A percentile compares a stretch with the other conserved stretches of the same genome.
Conservation (phyloP, 345 rosid genomes). For the Eucalyptus viminalis region DNA sequence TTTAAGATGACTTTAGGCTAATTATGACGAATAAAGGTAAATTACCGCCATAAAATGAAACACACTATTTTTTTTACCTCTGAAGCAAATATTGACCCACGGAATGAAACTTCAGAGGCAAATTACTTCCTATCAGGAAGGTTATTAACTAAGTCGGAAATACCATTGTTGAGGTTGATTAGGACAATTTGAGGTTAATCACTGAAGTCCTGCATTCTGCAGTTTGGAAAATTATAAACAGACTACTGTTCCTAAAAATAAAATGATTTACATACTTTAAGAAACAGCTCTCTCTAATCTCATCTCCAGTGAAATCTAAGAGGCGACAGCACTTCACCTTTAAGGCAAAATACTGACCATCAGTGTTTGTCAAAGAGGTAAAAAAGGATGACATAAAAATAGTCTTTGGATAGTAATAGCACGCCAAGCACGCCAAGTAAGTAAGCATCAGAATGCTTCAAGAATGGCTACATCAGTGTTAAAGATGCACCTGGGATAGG, state of each 20-base stretch:
- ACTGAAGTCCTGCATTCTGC: background rate
- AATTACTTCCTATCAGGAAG: background rate
- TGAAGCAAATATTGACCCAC: background rate
- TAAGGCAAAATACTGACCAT: background rate
- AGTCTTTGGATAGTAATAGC: background rate
- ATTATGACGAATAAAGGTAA: too few species aligned
- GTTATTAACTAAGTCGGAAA: background rate
- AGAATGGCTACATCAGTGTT: accelerated
- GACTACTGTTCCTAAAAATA: background rate
- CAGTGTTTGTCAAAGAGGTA: background rate
- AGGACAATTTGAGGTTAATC: background rate
- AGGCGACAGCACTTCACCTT: background rate
- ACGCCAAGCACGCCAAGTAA: background rate
- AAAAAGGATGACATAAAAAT: background rate
- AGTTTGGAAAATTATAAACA: background rate
- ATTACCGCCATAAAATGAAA: too few species aligned
- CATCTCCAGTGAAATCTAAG: background rate
- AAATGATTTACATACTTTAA: background rate
- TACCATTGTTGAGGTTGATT: background rate
- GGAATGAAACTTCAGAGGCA: background rate
- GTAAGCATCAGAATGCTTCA: background rate
- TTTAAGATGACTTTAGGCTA: too few species aligned
- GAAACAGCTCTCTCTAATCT: background rate
- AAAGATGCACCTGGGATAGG: background rate
- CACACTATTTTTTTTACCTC: background rate